These are phyloP conservation scores for Crucibulum cyathiforme DNA, from an alignment of 1,284 basidiomycete genomes.

Conservation along the genomic window DNA sequence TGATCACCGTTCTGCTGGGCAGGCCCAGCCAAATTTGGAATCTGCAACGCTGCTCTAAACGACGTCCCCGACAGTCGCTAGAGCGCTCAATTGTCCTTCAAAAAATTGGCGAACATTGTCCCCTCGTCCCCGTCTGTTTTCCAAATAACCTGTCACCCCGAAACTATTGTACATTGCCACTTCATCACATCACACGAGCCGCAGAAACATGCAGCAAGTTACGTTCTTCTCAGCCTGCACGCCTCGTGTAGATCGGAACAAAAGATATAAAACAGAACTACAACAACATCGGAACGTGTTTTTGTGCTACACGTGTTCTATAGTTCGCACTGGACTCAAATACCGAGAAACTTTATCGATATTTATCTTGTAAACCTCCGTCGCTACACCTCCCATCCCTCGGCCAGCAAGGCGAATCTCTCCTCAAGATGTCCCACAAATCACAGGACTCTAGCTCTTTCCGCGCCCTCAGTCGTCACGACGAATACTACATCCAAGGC, in stretches of 20 bases:
- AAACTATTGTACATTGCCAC: neutral
- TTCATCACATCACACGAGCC: neutral
- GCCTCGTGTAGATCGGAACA: constrained; percentile 28
- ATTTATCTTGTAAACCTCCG: constrained; percentile 21
- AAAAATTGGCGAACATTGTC: too few relatives aligned
- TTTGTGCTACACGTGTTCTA: constrained; percentile 30
- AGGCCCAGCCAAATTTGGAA: too few relatives aligned
- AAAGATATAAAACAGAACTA: constrained; percentile 6
- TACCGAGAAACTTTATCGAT: constrained; percentile 23
- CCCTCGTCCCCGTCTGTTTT: too few relatives aligned
- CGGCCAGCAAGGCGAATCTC: constrained; percentile 27
- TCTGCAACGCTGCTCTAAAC: too few relatives aligned
- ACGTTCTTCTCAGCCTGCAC: constrained; percentile 13
- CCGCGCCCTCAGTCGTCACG: constrained; percentile 44
- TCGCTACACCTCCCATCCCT: constrained; percentile 28
- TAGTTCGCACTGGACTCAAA: constrained; percentile 35
- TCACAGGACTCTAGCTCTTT: constrained; percentile 25
- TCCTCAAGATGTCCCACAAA: constrained; percentile 24
- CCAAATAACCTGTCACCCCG: too few relatives aligned
- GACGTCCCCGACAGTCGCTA: too few relatives aligned
- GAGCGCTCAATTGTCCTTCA: too few relatives aligned
- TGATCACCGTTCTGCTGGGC: too few relatives aligned
- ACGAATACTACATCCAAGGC: constrained; percentile 57
- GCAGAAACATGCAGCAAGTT: neutral
- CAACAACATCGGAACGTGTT: constrained; percentile 31